Conservation (phyloP, 371 early-diverging fungal genomes). For the Actinomortierella wolfii region DNA sequence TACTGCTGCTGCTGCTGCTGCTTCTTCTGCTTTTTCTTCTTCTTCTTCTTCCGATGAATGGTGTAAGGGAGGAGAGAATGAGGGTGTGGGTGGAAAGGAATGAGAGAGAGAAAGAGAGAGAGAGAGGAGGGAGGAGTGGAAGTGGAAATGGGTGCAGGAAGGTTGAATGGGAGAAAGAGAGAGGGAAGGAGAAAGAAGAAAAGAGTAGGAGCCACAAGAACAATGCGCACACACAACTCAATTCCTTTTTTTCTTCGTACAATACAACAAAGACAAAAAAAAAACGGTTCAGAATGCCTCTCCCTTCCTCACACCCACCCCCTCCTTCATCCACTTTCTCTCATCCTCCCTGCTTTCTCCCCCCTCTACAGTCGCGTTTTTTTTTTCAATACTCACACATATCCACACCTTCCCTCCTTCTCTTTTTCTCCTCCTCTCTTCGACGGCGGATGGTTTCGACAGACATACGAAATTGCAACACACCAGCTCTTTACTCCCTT, state of each 20-base stretch:
- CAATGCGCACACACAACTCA: not conserved
- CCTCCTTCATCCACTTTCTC: conserved; percentile 11
- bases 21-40: no score
- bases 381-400: not conserved
- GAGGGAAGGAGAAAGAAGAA: not conserved
- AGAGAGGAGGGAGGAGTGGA: conserved; percentile 1
- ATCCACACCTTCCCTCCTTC: not conserved
- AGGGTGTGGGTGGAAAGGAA: not conserved
- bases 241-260: not conserved
- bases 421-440: not conserved
- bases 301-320: conserved; percentile 4
- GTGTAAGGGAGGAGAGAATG: not conserved
- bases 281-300: conserved; percentile 1
- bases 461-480: no score
- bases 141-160: not conserved
- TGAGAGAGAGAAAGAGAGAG: conserved; percentile 3
- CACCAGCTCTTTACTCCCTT: not conserved
- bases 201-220: not conserved
- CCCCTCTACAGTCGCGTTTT: not conserved
- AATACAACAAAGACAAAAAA: not conserved
- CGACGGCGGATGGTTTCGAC: not conserved
- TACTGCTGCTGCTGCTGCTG: no score
- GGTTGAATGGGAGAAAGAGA: conserved; percentile 3
- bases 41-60: not conserved
- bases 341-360: not conserved